Conservation (phyloP, 176 grass and related monocot genomes). For the Otatea glauca region DNA sequence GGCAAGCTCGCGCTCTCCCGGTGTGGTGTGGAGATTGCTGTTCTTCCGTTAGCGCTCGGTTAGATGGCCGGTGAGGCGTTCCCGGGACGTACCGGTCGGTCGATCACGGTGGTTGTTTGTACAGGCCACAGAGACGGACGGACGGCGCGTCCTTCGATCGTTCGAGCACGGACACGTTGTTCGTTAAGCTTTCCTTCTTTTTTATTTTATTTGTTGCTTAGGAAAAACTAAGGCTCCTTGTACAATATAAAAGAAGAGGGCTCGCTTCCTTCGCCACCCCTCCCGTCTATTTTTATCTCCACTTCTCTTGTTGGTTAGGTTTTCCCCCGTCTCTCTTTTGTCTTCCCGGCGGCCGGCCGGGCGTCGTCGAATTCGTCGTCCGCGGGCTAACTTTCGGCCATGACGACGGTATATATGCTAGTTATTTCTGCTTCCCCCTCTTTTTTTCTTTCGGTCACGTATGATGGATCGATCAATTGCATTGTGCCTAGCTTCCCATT, state of each 20-base stretch:
- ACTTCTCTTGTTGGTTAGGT: slow-evolving; percentile 10
- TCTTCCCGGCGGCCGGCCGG: slow-evolving; percentile 40
- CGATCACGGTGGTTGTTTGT: too few relatives aligned
- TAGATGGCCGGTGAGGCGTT: neutral
- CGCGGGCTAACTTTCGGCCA: slow-evolving; percentile 16
- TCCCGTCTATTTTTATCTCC: slow-evolving; percentile 25
- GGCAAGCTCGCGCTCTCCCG: too few relatives aligned
- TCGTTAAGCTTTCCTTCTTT: neutral
- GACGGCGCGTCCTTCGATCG: neutral
- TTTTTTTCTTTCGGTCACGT: neutral
- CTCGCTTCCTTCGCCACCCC: neutral
- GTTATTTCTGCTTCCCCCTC: neutral
- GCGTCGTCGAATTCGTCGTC: neutral
- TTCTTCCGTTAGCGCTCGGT: neutral
- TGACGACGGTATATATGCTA: slow-evolving; percentile 34
- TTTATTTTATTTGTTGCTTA: neutral
- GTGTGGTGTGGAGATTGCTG: neutral
- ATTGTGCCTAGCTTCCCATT: neutral
- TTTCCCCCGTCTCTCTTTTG: neutral
- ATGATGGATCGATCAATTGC: neutral
- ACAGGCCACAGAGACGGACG: neutral
- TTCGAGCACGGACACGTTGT: neutral
- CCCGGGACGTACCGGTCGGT: neutral
- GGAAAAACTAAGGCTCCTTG: neutral
- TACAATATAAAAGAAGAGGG: neutral